Base-by-base conservation (phyloP, 2,329 filamentous ascomycete species). In the Talaromyces sp. region DNA sequence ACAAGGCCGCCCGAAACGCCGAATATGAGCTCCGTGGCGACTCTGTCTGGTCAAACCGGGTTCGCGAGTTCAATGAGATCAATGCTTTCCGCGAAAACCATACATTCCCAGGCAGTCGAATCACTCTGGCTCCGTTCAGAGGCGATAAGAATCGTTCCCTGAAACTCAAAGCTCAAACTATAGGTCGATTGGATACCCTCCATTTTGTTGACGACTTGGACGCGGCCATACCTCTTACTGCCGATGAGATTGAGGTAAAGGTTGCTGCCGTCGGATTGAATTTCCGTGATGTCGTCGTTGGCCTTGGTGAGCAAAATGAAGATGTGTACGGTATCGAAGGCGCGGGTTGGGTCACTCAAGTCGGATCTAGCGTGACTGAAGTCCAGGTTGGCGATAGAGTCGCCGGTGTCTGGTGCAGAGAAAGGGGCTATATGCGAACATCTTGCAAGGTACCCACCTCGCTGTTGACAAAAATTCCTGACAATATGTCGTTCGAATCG, bases 401-500 rank as follows among this genome's bases (percentile, higher is more conserved):
- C 63, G 70, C 71, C 58, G 78, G 74, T 17, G 62, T 75, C n/a
- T 43, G 40, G 40, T 3, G 15, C 40, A n/a, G 40, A 43, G 40
- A 43, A 43, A 43, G 40, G n/a, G 40, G 40, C n/a, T 43, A 43
- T 7, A 43, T 49, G 71, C 79, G 19, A 73, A 1, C 70, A 74
- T 8, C 73, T 86, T 3, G 77, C 78, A 2, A 82, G 85, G 81
- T 40, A 17, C 22, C 13, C 11, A 3, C 13, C 3, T 13, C 47
- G 13, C 8, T 51, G 10, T 19, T 27, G 6, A 29, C 25, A 5
- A 29, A 38, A 11, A 17, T 61, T 29, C 36, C 25, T 47, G 36
- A 25, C 5, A 19, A n/a, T 8, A 22, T 29, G 58, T 11, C 58
- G 8, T 61, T 40, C 6, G 27, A 51, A 13, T 15, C 15, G 19